Base-by-base conservation (phyloP, 2,329 filamentous ascomycete species). In the Epichloe coenophiala region DNA sequence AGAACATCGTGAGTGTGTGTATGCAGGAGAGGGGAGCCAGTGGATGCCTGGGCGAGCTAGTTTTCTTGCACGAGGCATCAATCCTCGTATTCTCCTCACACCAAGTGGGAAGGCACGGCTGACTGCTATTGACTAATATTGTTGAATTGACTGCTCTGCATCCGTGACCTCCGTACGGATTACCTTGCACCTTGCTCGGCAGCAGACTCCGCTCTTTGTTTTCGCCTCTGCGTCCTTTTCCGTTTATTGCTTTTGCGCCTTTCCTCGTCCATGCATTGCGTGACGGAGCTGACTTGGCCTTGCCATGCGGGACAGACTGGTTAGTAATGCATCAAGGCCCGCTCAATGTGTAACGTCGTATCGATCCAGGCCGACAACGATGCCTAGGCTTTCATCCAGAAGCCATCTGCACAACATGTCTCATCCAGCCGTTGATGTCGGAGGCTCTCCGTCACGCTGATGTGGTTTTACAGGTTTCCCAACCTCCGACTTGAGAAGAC, bases 11-110 rank as follows among this genome's bases (percentile, higher is more conserved):
- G 21, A n/a, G 13, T 48, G 19, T 19, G 3, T 31, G n/a, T n/a
- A 36, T 50, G 49, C 43, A 37, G 17, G 31, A 42, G 15, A 35
- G 42, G 40, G 35, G 42, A 40, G 36, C 5, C 21, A 27, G 40
- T 43, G 41, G 41, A 39, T 45, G 23, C 31, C 12, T 31, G 21
- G 19, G 19, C 21, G 17, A 12, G 37, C 38, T 42, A n/a, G 31
- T 21, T 39, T n/a, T 7, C 38, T 47, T 21, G 42, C 7, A 45
- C 27, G 46, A 43, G 37, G 35, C 42, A 31, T 40, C 27, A 27
- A 15, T 37, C n/a, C 42, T 49, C 50, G 50, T 52, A 52, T 52
- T 52, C 46, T 27, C 17, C 36, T 15, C 42, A 41, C 23, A 48
- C 39, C 12, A 35, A 41, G 45, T 44, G 42, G 50, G 46, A 49